Evolutionary conservation across 2,329 filamentous ascomycete species (phyloP).

Genomic region (Aspergillus fumigatiaffinis): DNA sequence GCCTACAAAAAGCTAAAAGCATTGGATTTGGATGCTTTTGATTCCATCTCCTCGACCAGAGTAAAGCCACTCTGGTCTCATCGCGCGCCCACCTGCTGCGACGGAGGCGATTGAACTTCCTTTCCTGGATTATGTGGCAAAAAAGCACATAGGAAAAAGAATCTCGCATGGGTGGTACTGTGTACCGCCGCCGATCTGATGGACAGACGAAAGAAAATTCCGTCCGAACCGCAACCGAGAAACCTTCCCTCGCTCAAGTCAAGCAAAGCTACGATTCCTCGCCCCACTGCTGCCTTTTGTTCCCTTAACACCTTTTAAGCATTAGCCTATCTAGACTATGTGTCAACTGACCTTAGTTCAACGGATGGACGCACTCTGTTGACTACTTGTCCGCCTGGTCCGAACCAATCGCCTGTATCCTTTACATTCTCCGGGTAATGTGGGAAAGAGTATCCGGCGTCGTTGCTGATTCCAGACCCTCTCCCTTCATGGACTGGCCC

Average conservation of each 20-base stretch:
- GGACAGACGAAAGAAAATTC: background rate
- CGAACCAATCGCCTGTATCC: background rate
- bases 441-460: background rate
- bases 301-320: background rate
- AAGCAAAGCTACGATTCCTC: background rate
- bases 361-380: background rate
- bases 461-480: background rate
- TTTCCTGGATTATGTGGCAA: background rate
- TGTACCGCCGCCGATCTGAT: background rate
- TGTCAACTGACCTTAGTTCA: too few species aligned
- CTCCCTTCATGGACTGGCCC: background rate
- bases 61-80: background rate
- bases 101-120: background rate
- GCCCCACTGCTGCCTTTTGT: conserved; percentile 4
- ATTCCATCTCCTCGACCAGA: too few species aligned
- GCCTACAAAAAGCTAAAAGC: background rate
- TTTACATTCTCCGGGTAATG: background rate
- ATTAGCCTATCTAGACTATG: too few species aligned
- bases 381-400: background rate
- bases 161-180: background rate
- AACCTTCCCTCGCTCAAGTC: too few species aligned
- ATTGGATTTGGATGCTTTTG: background rate
- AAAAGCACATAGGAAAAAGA: background rate
- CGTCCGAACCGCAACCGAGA: background rate
- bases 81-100: background rate